Evolutionary conservation across 805 yeast species (phyloP).

Genomic region (Pichia ethanolica): DNA sequence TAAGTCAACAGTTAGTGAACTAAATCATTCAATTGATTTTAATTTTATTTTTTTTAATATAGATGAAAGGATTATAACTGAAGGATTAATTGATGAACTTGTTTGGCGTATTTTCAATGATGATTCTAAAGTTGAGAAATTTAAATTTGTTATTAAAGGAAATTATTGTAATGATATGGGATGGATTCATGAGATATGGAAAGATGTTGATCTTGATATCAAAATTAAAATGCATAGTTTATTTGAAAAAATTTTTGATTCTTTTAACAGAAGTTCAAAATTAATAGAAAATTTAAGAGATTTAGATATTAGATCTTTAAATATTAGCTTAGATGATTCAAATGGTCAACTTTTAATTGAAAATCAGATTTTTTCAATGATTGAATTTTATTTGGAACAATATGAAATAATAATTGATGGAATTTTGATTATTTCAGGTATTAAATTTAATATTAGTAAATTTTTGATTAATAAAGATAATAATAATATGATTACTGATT

Average conservation of each 20-base stretch:
- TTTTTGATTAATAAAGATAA: background rate
- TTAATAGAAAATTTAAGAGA: background rate
- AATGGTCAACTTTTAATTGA: background rate
- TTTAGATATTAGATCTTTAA: background rate
- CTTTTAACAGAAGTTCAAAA: background rate
- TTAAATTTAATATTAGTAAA: background rate
- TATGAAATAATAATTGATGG: background rate
- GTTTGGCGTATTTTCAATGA: slow-evolving; percentile 5
- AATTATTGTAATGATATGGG: background rate
- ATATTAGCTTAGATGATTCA: background rate
- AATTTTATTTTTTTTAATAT: slow-evolving; percentile 3
- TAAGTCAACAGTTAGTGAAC: background rate
- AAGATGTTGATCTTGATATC: background rate
- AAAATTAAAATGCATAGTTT: background rate
- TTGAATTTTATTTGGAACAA: background rate
- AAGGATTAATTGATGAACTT: slow-evolving; percentile 1
- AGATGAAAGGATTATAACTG: background rate
- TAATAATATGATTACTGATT: background rate
- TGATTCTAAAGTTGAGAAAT: background rate
- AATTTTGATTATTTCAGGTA: background rate
- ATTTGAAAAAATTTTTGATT: background rate
- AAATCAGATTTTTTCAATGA: background rate
- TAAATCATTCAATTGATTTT: background rate
- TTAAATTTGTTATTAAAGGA: background rate
- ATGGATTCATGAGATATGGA: slow-evolving; percentile 1